Evolutionary conservation across 495 filamentous ascomycete genomes (phyloP).

Genomic region (Penicillium ochrochloron): DNA sequence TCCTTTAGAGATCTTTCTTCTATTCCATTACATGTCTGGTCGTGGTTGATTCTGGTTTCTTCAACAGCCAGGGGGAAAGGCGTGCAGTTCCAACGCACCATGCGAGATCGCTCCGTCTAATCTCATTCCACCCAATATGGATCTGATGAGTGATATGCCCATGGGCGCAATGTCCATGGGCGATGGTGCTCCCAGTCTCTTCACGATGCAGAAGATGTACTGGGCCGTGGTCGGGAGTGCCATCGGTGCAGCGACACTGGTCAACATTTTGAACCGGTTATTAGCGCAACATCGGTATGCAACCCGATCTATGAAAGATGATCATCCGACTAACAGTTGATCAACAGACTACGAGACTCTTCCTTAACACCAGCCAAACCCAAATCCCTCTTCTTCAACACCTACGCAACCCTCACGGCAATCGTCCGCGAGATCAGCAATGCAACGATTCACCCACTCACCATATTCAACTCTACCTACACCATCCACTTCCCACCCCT

Average conservation of each 20-base stretch:
- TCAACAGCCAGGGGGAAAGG: neutral
- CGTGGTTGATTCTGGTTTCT: neutral
- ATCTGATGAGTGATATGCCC: conserved; percentile 40
- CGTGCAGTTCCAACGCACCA: neutral
- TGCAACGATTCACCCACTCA: conserved; percentile 60
- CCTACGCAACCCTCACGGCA: conserved; percentile 71
- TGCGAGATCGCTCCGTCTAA: conserved; percentile 11
- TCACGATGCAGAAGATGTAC: conserved; percentile 58
- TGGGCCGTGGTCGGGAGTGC: conserved; percentile 64
- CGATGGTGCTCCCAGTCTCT: conserved; percentile 48
- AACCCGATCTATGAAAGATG: neutral
- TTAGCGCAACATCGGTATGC: conserved; percentile 55
- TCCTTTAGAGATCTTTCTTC: neutral
- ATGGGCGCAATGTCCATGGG: conserved; percentile 54
- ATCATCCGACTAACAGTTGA: neutral
- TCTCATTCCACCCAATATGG: conserved; percentile 20
- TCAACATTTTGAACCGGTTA: conserved; percentile 52
- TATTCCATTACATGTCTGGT: neutral
- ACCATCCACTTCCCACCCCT: conserved; percentile 53
- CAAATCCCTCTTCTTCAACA: conserved; percentile 55
- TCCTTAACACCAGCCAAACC: conserved; percentile 65
- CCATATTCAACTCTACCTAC: conserved; percentile 41
- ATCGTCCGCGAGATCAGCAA: conserved; percentile 68
- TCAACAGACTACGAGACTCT: conserved; percentile 34
- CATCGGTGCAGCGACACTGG: conserved; percentile 54